Evolutionary conservation across 345 rosid genomes (phyloP).

Genomic region (Brassica rapa): DNA sequence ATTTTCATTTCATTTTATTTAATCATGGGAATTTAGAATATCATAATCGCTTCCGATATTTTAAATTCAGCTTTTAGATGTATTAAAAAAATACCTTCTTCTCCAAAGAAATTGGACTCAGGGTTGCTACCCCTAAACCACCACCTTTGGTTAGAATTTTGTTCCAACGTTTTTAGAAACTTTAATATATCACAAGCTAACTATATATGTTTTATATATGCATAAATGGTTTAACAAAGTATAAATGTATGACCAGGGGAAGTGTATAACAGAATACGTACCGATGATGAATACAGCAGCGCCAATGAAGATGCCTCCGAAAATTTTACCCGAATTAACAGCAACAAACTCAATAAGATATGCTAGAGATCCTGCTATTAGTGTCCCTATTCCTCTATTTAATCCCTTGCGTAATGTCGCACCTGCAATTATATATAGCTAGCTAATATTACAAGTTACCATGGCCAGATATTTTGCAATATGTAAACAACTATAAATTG

Average conservation of each 20-base stretch:
- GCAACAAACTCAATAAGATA: conserved; percentile 61
- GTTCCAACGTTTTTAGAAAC: neutral
- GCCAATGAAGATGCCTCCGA: conserved; percentile 71
- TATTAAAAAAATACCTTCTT: neutral
- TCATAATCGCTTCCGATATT: neutral
- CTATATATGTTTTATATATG: neutral
- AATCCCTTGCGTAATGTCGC: conserved; percentile 82
- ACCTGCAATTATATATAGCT: conserved; percentile 43
- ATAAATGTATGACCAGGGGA: conserved; percentile 28
- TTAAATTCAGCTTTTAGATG: neutral
- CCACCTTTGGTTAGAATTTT: neutral
- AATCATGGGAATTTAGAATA: neutral
- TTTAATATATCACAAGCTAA: neutral
- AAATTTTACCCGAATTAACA: conserved; percentile 47
- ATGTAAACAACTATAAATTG: neutral
- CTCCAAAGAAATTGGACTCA: neutral
- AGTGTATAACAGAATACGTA: conserved; percentile 19
- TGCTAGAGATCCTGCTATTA: conserved; percentile 71
- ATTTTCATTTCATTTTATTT: neutral
- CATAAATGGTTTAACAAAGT: neutral
- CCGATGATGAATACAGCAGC: conserved; percentile 68
- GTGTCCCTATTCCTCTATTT: conserved; percentile 76
- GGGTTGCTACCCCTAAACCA: neutral
- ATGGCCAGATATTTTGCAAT: neutral
- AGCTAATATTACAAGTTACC: neutral